Base-by-base conservation (phyloP, 805 yeast genomes). In the Candida qinlingensis region DNA sequence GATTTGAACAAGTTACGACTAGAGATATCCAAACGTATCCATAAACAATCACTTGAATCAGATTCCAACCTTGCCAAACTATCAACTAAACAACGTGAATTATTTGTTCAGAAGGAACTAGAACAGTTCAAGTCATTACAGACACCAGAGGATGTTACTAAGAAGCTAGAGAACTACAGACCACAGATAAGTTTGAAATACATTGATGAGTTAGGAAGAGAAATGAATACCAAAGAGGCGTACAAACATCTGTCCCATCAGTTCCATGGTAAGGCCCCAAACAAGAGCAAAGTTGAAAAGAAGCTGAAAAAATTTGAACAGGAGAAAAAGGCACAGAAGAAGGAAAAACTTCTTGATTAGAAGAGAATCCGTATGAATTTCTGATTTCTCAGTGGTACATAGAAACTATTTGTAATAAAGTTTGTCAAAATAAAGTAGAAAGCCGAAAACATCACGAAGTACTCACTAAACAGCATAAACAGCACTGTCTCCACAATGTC, bases 241-340 rank as follows among this genome's bases (percentile, higher is more conserved):
- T 81, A 71, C 65, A 81, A 81, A 61, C 74, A 75, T 48, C 58
- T 81, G 44, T 79, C 84, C 5, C 85, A 80, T 48, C 73, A 77
- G 54, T 81, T 80, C 63, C 87, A 81, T 59, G 87, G 86, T 2
- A 60, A 62, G 35, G 61, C 53, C 4, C 55, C 52, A 26, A 54
- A 51, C 26, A 55, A 58, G 50, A 50, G 48, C 39, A 61, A 61
- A 41, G 42, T 52, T 13, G 57, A 48, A 4, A 60, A 60, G 46
- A 55, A 53, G 42, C 12, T 45, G 45, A 58, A 57, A 42, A 51
- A 46, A 34, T 40, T 53, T 12, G 54, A 55, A n/a, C 54, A 58
- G 26, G 60, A 58, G 47, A 34, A 48, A 25, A 45, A 44, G 6
- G 29, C 19, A 10, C 13, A 36, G 36, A 33, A 40, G 27, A 44